Conservation (phyloP, 768 basidiomycete genomes). For the Phallus indusiatus region DNA sequence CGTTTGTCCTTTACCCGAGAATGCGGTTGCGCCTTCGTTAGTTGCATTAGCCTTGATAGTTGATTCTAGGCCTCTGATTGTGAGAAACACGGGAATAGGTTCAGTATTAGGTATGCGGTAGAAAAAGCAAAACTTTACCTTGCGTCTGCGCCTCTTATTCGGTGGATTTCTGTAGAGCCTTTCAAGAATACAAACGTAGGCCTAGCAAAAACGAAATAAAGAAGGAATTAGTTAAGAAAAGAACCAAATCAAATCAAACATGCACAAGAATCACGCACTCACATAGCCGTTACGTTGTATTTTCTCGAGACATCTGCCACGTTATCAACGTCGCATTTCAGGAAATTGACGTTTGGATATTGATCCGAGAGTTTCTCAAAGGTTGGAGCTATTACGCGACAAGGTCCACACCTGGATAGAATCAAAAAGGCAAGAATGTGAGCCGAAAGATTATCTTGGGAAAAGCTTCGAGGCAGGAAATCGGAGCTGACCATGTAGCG, state of each 20-base stretch:
- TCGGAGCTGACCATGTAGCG: conserved; percentile 55
- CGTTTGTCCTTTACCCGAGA: conserved; percentile 67
- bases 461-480: not conserved
- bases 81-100: not conserved
- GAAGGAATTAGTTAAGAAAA: not conserved
- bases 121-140: conserved; percentile 31
- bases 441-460: not conserved
- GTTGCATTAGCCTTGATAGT: conserved; percentile 46
- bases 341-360: conserved; percentile 63
- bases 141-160: conserved; percentile 63
- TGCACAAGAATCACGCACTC: conserved; percentile 15
- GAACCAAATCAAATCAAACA: not conserved
- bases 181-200: conserved; percentile 78
- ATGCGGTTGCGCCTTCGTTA: conserved; percentile 33
- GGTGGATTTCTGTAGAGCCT: conserved; percentile 56
- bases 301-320: conserved; percentile 54
- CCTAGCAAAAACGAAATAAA: conserved; percentile 31
- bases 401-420: conserved; percentile 68
- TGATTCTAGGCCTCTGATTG: conserved; percentile 47
- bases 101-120: not conserved
- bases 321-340: conserved; percentile 76
- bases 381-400: conserved; percentile 70
- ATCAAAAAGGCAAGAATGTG: conserved; percentile 10
- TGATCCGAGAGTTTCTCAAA: conserved; percentile 64
- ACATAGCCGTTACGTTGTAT: conserved; percentile 71